These are phyloP conservation scores for Buxus sempervirens DNA, from an alignment of 164 flowering plant species.

Conservation along the genomic window DNA sequence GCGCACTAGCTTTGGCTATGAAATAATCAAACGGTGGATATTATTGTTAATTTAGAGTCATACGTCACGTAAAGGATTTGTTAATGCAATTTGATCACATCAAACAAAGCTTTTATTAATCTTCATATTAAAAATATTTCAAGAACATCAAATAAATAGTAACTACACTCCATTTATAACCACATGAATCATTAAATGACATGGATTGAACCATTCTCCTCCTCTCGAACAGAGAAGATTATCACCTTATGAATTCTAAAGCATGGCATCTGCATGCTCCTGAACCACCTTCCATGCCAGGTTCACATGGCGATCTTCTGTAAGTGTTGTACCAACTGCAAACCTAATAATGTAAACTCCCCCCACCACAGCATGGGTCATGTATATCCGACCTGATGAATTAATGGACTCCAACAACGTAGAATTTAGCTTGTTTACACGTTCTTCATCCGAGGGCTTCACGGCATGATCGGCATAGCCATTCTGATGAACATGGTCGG, in stretches of 20 bases:
- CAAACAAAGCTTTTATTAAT: too few relatives aligned
- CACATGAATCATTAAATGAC: too few relatives aligned
- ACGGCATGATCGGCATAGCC: background rate
- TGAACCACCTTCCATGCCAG: constrained; percentile 27
- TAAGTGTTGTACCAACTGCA: constrained; percentile 24
- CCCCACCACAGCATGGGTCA: constrained; percentile 21
- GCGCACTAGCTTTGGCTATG: too few relatives aligned
- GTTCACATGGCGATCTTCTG: constrained; percentile 26
- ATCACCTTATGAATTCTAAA: background rate
- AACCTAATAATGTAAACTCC: constrained; percentile 29
- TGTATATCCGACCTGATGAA: constrained; percentile 23
- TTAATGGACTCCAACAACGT: constrained; percentile 42
- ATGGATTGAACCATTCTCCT: background rate
- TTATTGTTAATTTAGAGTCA: too few relatives aligned
- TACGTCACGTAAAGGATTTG: too few relatives aligned
- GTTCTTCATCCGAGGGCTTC: constrained; percentile 3
- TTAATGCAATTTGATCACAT: too few relatives aligned
- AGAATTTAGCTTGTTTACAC: constrained; percentile 30
- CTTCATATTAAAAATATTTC: too few relatives aligned
- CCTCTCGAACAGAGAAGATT: background rate
- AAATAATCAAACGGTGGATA: too few relatives aligned
- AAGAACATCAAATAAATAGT: too few relatives aligned
- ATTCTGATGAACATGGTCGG: too few relatives aligned
- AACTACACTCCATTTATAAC: too few relatives aligned
- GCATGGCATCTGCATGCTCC: constrained; percentile 21